phyloP scores from a whole-genome alignment of 257 asterid genomes.

The Solanum ossicruentum region DNA sequence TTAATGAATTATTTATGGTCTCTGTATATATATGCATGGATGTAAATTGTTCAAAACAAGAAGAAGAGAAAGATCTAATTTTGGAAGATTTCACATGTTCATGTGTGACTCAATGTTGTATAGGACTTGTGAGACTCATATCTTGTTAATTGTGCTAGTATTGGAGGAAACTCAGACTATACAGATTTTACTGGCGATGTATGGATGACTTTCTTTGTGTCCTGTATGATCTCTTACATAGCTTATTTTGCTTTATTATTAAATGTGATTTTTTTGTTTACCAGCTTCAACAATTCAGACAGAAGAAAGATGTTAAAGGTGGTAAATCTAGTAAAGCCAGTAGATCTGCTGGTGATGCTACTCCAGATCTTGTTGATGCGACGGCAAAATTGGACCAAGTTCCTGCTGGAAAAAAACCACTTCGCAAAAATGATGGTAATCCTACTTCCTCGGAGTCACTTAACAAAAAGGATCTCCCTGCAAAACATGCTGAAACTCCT shows the following conservation, averaged over 20 bases:
- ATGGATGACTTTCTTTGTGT: neutral
- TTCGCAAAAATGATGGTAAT: conserved; percentile 12
- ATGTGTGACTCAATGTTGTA: neutral
- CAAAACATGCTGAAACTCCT: conserved; percentile 12
- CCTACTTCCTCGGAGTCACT: conserved; percentile 24
- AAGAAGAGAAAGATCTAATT: neutral
- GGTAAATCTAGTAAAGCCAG: conserved; percentile 45
- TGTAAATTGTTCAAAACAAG: neutral
- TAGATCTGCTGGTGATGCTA: conserved; percentile 44
- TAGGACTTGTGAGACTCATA: neutral
- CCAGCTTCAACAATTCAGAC: conserved; percentile 94
- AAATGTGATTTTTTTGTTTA: neutral
- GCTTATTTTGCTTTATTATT: neutral
- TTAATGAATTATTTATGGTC: neutral
- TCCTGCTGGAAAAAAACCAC: conserved; percentile 32
- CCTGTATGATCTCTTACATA: neutral
- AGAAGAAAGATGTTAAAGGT: conserved; percentile 81
- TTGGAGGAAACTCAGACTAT: neutral
- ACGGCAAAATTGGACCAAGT: conserved; percentile 16
- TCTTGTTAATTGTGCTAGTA: neutral
- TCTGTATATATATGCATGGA: neutral
- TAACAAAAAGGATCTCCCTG: conserved; percentile 17
- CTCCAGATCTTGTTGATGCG: conserved; percentile 16
- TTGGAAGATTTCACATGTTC: neutral
- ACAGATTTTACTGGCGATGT: neutral